A percentile compares a stretch with the other conserved stretches of the same genome.
Evolutionary conservation across 805 yeast species (phyloP).

Genomic region (Yamadazyma tumulicola): DNA sequence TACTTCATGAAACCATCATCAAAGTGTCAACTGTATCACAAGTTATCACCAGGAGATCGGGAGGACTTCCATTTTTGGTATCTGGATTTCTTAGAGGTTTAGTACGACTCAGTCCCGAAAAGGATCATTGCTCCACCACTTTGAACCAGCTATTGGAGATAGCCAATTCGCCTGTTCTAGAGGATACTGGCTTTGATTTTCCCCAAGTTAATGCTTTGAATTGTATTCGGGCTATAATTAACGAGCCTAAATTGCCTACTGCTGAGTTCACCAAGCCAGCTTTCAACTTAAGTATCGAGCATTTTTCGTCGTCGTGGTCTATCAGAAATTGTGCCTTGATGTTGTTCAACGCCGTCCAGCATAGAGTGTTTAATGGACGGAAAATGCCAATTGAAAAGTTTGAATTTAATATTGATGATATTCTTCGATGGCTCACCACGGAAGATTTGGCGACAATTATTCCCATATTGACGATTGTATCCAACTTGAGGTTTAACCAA

Average conservation of each 20-base stretch:
- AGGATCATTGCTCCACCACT: not conserved
- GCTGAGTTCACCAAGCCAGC: slow-evolving; percentile 56
- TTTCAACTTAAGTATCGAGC: slow-evolving; percentile 54
- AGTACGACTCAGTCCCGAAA: slow-evolving; percentile 10
- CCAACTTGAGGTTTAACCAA: slow-evolving; percentile 59
- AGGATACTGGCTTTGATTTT: slow-evolving; percentile 56
- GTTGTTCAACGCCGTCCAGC: slow-evolving; percentile 84
- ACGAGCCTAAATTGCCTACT: slow-evolving; percentile 63
- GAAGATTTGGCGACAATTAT: slow-evolving; percentile 58
- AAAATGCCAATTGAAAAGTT: not conserved
- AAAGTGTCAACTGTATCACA: slow-evolving; percentile 57
- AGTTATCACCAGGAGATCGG: slow-evolving; percentile 82
- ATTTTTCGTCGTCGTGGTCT: slow-evolving; percentile 77
- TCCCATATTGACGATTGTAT: slow-evolving; percentile 70
- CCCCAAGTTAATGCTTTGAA: slow-evolving; percentile 95
- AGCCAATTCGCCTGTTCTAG: slow-evolving; percentile 47
- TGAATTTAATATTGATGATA: slow-evolving; percentile 5
- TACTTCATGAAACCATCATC: slow-evolving; percentile 47
- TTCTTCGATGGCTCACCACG: slow-evolving; percentile 36
- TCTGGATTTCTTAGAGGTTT: slow-evolving; percentile 55
- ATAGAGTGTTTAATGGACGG: slow-evolving; percentile 64
- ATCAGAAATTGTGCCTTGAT: slow-evolving; percentile 89
- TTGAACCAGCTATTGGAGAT: slow-evolving; percentile 45
- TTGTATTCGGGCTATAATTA: slow-evolving; percentile 70
- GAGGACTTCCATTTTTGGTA: slow-evolving; percentile 81